phyloP scores from a whole-genome alignment of 2,329 filamentous ascomycete species.

The Knoxdaviesia capensis region DNA sequence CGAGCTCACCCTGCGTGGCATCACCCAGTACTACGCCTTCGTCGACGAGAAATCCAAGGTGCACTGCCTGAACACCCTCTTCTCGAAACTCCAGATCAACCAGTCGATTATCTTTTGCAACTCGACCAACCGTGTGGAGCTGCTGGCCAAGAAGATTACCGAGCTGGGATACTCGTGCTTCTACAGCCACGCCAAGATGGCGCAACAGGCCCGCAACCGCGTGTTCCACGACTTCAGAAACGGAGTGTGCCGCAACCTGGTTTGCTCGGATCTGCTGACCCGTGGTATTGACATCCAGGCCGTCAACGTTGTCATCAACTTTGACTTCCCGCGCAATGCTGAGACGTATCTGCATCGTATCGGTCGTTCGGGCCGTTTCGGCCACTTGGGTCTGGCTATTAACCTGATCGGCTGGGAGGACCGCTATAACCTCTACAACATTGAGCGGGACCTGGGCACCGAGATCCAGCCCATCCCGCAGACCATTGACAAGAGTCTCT shows the following conservation, averaged over 20 bases:
- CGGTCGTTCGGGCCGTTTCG: conserved; percentile 90
- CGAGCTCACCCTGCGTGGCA: conserved; percentile 89
- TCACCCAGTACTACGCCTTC: conserved; percentile 98
- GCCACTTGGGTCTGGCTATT: conserved; percentile 90
- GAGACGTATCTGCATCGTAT: conserved; percentile 98
- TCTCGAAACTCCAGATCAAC: conserved; percentile 98
- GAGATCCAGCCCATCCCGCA: conserved; percentile 94
- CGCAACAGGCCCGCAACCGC: conserved; percentile 88
- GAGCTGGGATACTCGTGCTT: conserved; percentile 98
- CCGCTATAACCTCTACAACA: conserved; percentile 95
- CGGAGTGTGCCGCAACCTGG: conserved; percentile 90
- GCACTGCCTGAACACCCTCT: conserved; percentile 94
- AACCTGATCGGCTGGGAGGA: conserved; percentile 99
- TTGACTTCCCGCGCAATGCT: conserved; percentile 98
- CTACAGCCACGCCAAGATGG: conserved; percentile 97
- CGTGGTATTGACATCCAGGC: conserved; percentile 99
- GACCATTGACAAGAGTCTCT: conserved; percentile 91
- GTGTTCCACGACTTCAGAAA: conserved; percentile 99
- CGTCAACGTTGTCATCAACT: conserved; percentile 99
- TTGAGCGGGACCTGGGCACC: conserved; percentile 89
- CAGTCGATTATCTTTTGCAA: conserved; percentile 99
- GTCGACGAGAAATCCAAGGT: conserved; percentile 99
- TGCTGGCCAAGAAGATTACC: conserved; percentile 97
- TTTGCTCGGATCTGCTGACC: conserved; percentile 92
- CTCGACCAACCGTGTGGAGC: conserved; percentile 92